phyloP scores from a whole-genome alignment of 306 rosid genomes.

The Trifolium subterraneum region DNA sequence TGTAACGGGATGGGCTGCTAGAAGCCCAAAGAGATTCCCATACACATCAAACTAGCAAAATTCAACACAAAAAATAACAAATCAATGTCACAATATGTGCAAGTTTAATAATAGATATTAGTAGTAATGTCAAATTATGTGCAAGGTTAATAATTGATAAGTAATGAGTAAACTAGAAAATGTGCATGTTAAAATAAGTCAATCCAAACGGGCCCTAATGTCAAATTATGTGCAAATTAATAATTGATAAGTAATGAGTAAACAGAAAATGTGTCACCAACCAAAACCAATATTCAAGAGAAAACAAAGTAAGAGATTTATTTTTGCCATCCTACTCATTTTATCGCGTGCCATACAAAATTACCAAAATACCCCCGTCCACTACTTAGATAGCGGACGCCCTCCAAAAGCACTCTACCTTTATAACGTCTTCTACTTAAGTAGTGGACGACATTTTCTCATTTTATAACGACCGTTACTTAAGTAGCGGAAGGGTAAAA shows the following conservation, averaged over 20 bases:
- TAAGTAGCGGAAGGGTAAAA: no score
- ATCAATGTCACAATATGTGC: conserved; percentile 22
- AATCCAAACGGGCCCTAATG: no score
- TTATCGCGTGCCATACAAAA: no score
- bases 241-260: background rate
- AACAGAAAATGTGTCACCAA: background rate
- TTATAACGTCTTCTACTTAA: no score
- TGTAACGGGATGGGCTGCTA: conserved; percentile 72
- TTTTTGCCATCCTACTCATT: no score
- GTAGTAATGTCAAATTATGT: conserved; percentile 26
- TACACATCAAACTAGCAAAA: conserved; percentile 67
- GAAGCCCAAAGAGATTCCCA: conserved; percentile 75
- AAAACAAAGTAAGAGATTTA: background rate
- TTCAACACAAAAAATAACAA: conserved; percentile 1
- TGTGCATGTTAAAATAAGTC: background rate
- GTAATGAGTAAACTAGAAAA: background rate
- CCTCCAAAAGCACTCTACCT: no score
- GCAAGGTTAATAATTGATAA: background rate
- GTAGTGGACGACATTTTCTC: no score
- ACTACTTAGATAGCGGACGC: no score
- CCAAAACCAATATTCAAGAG: background rate
- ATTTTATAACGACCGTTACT: no score
- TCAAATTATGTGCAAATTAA: conserved; percentile 16
- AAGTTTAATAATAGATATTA: background rate
- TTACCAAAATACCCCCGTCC: no score